A percentile compares a stretch with the other conserved stretches of the same genome.
phyloP scores from a whole-genome alignment of 352 stramenopile genomes.

The Phytophthora aleatoria region DNA sequence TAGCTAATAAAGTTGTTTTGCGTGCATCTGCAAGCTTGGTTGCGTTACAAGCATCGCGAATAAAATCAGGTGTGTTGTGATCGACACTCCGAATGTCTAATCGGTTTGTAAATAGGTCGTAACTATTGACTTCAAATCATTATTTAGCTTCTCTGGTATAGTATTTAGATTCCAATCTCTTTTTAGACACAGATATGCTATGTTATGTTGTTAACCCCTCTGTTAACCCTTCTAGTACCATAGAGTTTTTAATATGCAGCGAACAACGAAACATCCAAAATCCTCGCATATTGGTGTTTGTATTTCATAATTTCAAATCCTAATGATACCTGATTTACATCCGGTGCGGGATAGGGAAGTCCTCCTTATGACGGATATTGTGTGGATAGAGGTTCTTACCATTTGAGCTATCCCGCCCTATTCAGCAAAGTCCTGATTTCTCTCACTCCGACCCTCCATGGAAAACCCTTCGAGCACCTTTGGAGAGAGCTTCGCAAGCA shows the following conservation, averaged over 20 bases:
- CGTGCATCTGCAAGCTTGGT: too few species aligned
- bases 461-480: conserved; percentile 2
- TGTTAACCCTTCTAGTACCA: too few species aligned
- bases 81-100: too few species aligned
- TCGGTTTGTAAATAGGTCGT: too few species aligned
- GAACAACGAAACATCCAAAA: conserved; percentile 4
- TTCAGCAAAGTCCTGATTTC: neutral
- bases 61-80: too few species aligned
- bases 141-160: too few species aligned
- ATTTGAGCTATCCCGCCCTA: neutral
- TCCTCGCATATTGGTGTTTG: conserved; percentile 1
- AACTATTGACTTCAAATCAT: too few species aligned
- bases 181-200: too few species aligned
- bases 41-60: too few species aligned
- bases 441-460: neutral
- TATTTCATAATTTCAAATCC: neutral
- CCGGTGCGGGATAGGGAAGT: neutral
- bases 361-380: neutral
- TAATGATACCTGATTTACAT: neutral
- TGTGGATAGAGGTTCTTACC: conserved; percentile 3
- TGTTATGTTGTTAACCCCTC: too few species aligned
- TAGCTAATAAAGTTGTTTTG: too few species aligned
- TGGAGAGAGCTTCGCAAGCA: conserved; percentile 4
- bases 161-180: too few species aligned
- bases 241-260: conserved; percentile 11